Evolutionary conservation across 1,139 yeast genomes (phyloP), one percentile per base, ranked within the genome.

Genomic region (Yamadazyma atlantica): DNA sequence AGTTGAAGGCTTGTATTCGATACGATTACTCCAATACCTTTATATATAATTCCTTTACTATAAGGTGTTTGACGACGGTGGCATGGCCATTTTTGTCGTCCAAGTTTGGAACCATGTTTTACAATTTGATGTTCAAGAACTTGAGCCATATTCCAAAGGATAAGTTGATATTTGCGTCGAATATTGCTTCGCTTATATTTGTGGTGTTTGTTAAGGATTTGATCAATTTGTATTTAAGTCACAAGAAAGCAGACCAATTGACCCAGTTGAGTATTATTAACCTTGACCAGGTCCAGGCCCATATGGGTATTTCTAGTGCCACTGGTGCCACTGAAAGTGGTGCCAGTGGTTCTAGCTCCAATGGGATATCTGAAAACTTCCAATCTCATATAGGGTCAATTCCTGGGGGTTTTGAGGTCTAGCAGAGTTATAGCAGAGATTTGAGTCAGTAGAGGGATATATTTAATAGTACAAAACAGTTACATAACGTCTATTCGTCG

Each of bases 401-500:
- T 11, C 30, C 30, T 16, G 30, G 30, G 7, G 21, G 30, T 4
- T 28, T 28, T 28, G 30, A 28, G 11, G 13, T 26, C 7, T 26
- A 26, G 16, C 15, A n/a, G 27, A 24, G 22, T 19, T 19, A 19
- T 19, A 24, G n/a, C n/a, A n/a, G n/a, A n/a, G n/a, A 7, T 24
- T n/a, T 11, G 13, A 24, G 27, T 24, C n/a, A n/a, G n/a, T n/a
- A n/a, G n/a, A n/a, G n/a, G n/a, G n/a, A n/a, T n/a, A n/a, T n/a
- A n/a, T n/a, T n/a, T n/a, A n/a, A n/a, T n/a, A 32, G 16, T 16
- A 28, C 9, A 10, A 14, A 28, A 26, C 29, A 26, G 17, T 26
- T 26, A n/a, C n/a, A 14, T 13, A 26, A 26, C 7, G 10, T 26
- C 36, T 65, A 75, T 28, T 77, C 88, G 41, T 84, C 94, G 56